Conservation (phyloP, 1,284 basidiomycete species). For the Pisolithus thermaeus region DNA sequence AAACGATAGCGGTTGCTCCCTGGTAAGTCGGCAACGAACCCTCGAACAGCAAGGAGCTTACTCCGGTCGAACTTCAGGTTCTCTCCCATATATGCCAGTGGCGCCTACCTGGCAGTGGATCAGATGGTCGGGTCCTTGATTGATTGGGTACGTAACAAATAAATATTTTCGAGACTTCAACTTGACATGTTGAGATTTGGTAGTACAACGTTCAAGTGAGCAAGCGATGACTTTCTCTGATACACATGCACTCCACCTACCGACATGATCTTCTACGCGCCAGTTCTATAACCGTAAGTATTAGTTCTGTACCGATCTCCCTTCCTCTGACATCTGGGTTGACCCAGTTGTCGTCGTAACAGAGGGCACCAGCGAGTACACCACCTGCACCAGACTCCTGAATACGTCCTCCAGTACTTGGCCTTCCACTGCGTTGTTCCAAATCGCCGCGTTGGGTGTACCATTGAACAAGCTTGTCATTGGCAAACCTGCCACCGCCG, state of each 20-base stretch:
- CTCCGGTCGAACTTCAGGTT: conserved; percentile 9
- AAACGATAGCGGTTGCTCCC: conserved; percentile 20
- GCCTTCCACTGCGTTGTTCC: conserved; percentile 43
- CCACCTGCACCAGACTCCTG: conserved; percentile 49
- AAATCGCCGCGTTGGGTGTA: conserved; percentile 41
- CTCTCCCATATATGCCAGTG: no score
- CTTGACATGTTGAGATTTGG: not conserved
- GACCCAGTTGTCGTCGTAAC: not conserved
- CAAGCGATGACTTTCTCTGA: not conserved
- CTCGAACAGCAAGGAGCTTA: not conserved
- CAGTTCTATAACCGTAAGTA: conserved; percentile 57
- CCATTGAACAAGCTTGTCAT: conserved; percentile 52
- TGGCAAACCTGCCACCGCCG: conserved; percentile 44
- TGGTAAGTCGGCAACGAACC: conserved; percentile 8
- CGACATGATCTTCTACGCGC: conserved; percentile 2
- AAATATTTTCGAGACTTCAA: not conserved
- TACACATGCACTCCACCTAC: not conserved
- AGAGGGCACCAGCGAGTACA: conserved; percentile 56
- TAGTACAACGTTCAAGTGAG: conserved; percentile 1
- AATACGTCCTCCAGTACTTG: conserved; percentile 45
- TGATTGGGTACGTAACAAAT: conserved; percentile 36
- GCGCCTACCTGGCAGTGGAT: conserved; percentile 55
- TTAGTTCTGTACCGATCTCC: not conserved
- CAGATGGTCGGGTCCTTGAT: conserved; percentile 48
- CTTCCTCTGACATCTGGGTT: not conserved